These are phyloP conservation scores for Mycena kentingensis DNA, from an alignment of 768 basidiomycete species.

Conservation along the genomic window DNA sequence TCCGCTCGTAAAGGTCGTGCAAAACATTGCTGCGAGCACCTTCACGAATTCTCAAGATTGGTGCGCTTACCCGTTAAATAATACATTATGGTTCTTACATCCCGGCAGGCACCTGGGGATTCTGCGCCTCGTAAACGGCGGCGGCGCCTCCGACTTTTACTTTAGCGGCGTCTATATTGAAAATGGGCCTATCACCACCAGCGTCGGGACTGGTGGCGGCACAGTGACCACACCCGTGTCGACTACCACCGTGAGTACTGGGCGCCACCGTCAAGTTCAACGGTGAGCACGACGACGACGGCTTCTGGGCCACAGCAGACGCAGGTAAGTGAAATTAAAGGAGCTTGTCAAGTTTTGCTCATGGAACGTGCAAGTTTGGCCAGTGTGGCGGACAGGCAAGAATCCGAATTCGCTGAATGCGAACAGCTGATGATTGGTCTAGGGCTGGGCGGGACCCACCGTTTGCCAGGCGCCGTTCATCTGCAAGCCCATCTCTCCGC, in stretches of 20 bases:
- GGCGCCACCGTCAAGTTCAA: conserved; percentile 34
- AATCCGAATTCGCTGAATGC: neutral
- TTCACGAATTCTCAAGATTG: conserved; percentile 63
- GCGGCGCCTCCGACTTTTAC: conserved; percentile 54
- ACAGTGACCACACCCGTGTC: conserved; percentile 25
- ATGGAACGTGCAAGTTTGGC: no score
- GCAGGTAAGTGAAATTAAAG: no score
- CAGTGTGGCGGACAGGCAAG: conserved; percentile 59
- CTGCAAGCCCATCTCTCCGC: conserved; percentile 50
- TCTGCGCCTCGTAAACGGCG: conserved; percentile 50
- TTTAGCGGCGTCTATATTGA: conserved; percentile 65
- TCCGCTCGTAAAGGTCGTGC: conserved; percentile 51
- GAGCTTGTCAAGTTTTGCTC: no score
- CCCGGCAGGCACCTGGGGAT: conserved; percentile 52
- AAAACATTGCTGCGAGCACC: conserved; percentile 48
- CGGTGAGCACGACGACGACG: conserved; percentile 30
- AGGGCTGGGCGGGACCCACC: conserved; percentile 53
- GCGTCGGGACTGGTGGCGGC: conserved; percentile 42
- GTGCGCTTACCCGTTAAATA: neutral
- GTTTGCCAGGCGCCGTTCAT: conserved; percentile 42
- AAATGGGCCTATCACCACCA: conserved; percentile 55
- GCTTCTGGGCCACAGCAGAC: conserved; percentile 41
- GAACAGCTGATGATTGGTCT: neutral
- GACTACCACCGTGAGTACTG: conserved; percentile 30
- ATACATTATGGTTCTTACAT: neutral